phyloP scores from a whole-genome alignment of 306 rosid species.

The Gleditsia sinensis region DNA sequence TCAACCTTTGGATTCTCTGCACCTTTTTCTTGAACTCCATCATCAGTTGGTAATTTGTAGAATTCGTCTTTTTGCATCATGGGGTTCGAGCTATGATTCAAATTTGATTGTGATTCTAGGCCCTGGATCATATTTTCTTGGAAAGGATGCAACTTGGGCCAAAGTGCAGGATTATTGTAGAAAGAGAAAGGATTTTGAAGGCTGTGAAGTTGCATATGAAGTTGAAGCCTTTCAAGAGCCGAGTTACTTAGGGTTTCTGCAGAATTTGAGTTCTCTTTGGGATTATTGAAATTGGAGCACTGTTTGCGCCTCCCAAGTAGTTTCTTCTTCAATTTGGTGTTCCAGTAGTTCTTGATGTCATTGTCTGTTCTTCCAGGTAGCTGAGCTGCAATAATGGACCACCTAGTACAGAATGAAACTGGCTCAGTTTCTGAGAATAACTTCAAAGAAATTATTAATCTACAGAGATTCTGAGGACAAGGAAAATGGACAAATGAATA shows the following conservation, averaged over 20 bases:
- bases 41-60: slow-evolving; percentile 23
- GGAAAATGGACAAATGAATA: slow-evolving; percentile 59
- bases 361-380: slow-evolving; percentile 99
- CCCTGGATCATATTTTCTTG: slow-evolving; percentile 71
- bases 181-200: slow-evolving; percentile 79
- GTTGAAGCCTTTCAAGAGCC: slow-evolving; percentile 92
- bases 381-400: slow-evolving; percentile 99
- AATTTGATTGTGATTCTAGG: slow-evolving; percentile 55
- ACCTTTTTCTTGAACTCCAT: slow-evolving; percentile 30
- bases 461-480: slow-evolving; percentile 42
- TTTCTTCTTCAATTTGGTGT: slow-evolving; percentile 91
- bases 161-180: slow-evolving; percentile 59
- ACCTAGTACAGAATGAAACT: slow-evolving; percentile 52
- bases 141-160: slow-evolving; percentile 88
- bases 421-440: slow-evolving; percentile 35
- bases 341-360: slow-evolving; percentile 98
- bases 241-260: slow-evolving; percentile 67
- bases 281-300: slow-evolving; percentile 35
- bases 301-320: slow-evolving; percentile 86
- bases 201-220: slow-evolving; percentile 90
- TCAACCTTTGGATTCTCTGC: too few species aligned
- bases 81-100: slow-evolving; percentile 37
- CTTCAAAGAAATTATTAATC: slow-evolving; percentile 8
- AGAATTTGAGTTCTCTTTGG: slow-evolving; percentile 19
- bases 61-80: slow-evolving; percentile 32